Evolutionary conservation across 75 land plant genomes (phyloP), one percentile per base, ranked within the genome.

Genomic region (Cupressus sempervirens): DNA sequence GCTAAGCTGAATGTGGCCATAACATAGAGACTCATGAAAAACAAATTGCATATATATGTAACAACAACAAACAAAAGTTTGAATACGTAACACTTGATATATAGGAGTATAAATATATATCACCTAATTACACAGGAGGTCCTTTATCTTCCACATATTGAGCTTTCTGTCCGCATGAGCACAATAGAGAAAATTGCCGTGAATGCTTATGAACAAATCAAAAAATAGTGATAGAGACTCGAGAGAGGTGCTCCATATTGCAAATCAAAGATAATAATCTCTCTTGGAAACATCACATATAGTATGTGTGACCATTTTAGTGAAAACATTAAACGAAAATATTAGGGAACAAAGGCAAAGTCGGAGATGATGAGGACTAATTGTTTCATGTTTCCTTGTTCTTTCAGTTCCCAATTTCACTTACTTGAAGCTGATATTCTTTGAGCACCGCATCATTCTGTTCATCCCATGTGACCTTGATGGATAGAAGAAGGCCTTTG

Each of bases 111-210:
- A n/a, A n/a, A n/a, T n/a, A n/a, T n/a, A n/a, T n/a, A n/a, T n/a
- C n/a, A n/a, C n/a, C n/a, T n/a, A n/a, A n/a, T n/a, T n/a, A n/a
- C n/a, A n/a, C n/a, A n/a, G n/a, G n/a, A n/a, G n/a, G n/a, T 92
- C 93, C 90, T 93, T 92, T 29, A 95, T 86, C 46, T 87, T 89
- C 99, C 99, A 98, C 13, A 88, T 89, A 87, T 91, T 92, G 82
- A 96, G 90, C 87, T 88, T 94, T 73, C 98, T 98, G 83, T 98
- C 99, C 43, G 91, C 83, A 82, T 98, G 99, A 46, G 91, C 98
- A 89, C 98, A 96, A 82, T 94, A 96, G 7, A 98, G 84, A n/a
- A 94, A 85, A 83, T 96, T 94, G 4, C 84, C 86, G 70, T 93
- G 93, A 12, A 88, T 91, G 88, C 90, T 93, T 0, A 98, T 87